Evolutionary conservation across 176 grass and related monocot species (phyloP).

Genomic region (Musa itinerans): DNA sequence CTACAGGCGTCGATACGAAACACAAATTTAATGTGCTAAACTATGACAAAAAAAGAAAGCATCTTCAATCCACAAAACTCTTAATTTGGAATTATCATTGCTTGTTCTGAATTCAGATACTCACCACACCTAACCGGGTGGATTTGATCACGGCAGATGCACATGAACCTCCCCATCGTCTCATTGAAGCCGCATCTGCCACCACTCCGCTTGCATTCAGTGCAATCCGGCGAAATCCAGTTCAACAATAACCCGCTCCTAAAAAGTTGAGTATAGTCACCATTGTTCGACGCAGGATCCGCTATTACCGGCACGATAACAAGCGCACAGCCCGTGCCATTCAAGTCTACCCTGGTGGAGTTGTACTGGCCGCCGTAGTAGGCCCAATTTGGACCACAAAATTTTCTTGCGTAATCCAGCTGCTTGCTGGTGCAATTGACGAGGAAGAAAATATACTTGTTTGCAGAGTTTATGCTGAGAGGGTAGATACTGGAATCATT

Average conservation of each 20-base stretch:
- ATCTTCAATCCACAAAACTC: background rate
- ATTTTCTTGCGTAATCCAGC: background rate
- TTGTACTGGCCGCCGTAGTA: background rate
- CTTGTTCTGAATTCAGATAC: background rate
- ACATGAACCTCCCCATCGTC: slow-evolving; percentile 10
- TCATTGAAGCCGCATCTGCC: slow-evolving; percentile 37
- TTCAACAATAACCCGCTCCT: slow-evolving; percentile 38
- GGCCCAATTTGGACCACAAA: background rate
- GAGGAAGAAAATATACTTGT: slow-evolving; percentile 35
- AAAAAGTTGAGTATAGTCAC: slow-evolving; percentile 21
- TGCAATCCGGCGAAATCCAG: slow-evolving; percentile 24
- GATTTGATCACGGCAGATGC: slow-evolving; percentile 36
- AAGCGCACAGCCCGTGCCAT: background rate
- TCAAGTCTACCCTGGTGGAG: background rate
- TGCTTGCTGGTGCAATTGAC: slow-evolving; percentile 25
- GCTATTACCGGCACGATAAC: slow-evolving; percentile 28
- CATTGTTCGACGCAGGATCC: background rate
- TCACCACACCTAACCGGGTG: slow-evolving; percentile 26
- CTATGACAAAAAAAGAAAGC: background rate
- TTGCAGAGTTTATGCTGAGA: slow-evolving; percentile 26
- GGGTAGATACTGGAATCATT: slow-evolving; percentile 2
- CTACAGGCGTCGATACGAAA: background rate
- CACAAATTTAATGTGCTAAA: background rate
- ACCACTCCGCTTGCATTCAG: slow-evolving; percentile 6
- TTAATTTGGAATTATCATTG: background rate